Evolutionary conservation across 305 asterid species (phyloP), one percentile per base, ranked within the genome.

Genomic region (Fraxinus latifolia): DNA sequence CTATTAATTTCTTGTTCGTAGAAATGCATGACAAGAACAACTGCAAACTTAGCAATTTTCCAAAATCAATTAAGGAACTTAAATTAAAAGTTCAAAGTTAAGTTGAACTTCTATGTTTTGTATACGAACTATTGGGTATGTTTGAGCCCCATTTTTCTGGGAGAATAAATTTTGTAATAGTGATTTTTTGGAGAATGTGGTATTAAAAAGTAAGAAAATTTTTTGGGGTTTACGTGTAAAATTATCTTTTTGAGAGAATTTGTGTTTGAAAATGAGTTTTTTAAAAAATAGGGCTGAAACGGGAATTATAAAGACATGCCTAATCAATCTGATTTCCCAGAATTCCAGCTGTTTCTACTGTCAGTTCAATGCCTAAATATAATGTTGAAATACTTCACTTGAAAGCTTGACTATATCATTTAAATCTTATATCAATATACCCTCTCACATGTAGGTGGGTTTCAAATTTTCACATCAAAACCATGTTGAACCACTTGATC

Each of bases 241-340:
- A 53, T 53, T n/a, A 53, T 53, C 8, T 53, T 53, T 53, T 53
- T 53, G 23, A 53, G 25, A 53, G 3, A 53, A 53, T 53, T 4
- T 53, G 25, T 53, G 65, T 8, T 53, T 53, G 65, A 53, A 53
- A 53, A 53, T 53, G 23, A 50, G 8, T 53, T 53, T 53, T 17
- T n/a, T 0, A 47, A n/a, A 53, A 53, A n/a, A 53, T 53, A 5
- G 23, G 65, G 65, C 65, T 14, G 65, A 53, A 53, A 53, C 8
- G 5, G 65, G 6, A 32, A 71, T 32, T 71, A 31, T 32, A 71
- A 71, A 55, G 29, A n/a, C 37, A 72, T 23, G 74, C 79, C 65
- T 68, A 62, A 81, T 67, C 39, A 82, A 77, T 76, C 71, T 62
- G 62, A 58, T 32, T 78, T 80, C 68, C 36, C 11, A 8, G 31